Conservation (phyloP, 371 early-diverging fungal species). For the Mortierella sp. region DNA sequence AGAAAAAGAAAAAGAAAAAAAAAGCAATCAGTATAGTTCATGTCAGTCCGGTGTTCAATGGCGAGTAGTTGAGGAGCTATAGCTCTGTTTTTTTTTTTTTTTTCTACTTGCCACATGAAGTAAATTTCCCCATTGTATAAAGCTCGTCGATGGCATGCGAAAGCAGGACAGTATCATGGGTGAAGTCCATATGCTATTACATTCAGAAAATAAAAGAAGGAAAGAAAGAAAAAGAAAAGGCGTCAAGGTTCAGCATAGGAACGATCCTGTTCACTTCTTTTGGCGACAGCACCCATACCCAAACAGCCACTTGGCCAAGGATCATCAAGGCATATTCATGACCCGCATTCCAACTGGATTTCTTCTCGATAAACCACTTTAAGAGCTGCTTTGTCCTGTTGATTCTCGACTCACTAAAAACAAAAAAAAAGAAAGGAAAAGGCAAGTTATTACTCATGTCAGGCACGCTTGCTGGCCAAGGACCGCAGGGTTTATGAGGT, state of each 20-base stretch:
- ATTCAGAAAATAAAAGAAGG: background rate
- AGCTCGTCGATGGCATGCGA: constrained; percentile 44
- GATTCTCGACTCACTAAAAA: constrained; percentile 33
- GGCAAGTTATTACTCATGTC: background rate
- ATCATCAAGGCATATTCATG: constrained; percentile 56
- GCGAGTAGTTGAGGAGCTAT: background rate
- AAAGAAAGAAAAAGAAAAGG: background rate
- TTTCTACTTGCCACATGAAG: constrained; percentile 27
- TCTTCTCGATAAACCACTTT: constrained; percentile 58
- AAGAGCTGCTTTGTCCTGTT: constrained; percentile 54
- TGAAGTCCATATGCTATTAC: constrained; percentile 46
- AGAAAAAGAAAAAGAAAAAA: background rate
- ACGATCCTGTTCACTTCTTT: background rate
- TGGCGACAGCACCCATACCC: constrained; percentile 26
- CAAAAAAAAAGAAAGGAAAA: background rate
- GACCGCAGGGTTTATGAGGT: background rate
- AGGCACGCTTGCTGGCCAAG: background rate
- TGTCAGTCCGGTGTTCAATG: background rate
- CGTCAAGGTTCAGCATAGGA: background rate
- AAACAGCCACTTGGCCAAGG: constrained; percentile 51
- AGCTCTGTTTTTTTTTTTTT: background rate
- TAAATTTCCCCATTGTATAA: constrained; percentile 46
- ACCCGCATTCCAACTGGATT: constrained; percentile 38
- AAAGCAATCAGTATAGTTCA: background rate
- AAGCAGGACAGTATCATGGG: constrained; percentile 23